phyloP scores from a whole-genome alignment of 108 stramenopile genomes.

The Skeletonema costatum region DNA sequence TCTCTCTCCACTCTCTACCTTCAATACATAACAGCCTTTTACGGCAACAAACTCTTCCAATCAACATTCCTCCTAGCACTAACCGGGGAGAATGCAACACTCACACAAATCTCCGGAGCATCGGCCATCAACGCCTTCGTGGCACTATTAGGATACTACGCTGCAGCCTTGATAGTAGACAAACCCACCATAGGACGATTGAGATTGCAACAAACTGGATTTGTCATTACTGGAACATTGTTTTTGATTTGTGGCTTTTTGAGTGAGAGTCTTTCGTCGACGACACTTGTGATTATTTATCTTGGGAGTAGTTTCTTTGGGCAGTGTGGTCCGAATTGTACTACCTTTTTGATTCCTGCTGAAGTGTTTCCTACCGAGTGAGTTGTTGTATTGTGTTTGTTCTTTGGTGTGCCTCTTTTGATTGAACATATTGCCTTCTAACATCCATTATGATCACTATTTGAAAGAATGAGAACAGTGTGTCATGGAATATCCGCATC shows the following conservation, averaged over 20 bases:
- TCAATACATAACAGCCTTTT: constrained; percentile 45
- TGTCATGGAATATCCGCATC: constrained; percentile 79
- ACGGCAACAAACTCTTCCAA: constrained; percentile 85
- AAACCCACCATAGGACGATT: constrained; percentile 59
- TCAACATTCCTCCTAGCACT: constrained; percentile 61
- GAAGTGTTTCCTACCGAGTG: constrained; percentile 45
- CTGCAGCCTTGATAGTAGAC: constrained; percentile 69
- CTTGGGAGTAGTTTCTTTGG: constrained; percentile 72
- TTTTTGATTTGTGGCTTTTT: constrained; percentile 63
- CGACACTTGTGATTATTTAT: constrained; percentile 60
- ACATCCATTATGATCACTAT: background rate
- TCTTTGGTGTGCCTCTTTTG: background rate
- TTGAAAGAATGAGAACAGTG: constrained; percentile 56
- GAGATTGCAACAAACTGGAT: constrained; percentile 61
- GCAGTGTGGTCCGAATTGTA: constrained; percentile 77
- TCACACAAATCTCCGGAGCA: constrained; percentile 53
- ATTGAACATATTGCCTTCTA: background rate
- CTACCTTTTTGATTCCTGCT: constrained; percentile 72
- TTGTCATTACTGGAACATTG: constrained; percentile 66
- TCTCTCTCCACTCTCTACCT: no score
- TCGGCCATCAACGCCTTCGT: constrained; percentile 71
- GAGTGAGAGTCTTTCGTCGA: constrained; percentile 44
- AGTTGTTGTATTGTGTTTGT: constrained; percentile 9
- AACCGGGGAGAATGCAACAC: constrained; percentile 51
- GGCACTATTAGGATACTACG: constrained; percentile 74